A percentile compares a stretch with the other conserved stretches of the same genome.
Evolutionary conservation across 78 protist species (phyloP).

Genomic region (Cavenderia fasciculata): DNA sequence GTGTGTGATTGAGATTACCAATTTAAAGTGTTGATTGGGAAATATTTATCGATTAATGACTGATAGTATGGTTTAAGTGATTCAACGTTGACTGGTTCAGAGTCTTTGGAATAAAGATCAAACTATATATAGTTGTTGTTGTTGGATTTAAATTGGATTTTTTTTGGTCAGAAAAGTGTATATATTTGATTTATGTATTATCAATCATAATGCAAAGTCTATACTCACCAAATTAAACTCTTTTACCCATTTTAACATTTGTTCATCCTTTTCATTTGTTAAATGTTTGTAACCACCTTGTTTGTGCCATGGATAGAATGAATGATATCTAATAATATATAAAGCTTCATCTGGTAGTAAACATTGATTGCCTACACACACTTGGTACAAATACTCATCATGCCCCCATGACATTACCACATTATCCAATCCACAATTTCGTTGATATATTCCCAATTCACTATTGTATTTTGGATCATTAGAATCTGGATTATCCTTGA

Average conservation of each 20-base stretch:
- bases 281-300: constrained; percentile 78
- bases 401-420: constrained; percentile 93
- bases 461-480: constrained; percentile 59
- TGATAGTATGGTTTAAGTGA: constrained; percentile 83
- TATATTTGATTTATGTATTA: neutral
- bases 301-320: constrained; percentile 94
- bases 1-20: no score
- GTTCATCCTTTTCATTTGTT: constrained; percentile 67
- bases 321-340: constrained; percentile 90
- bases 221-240: constrained; percentile 79
- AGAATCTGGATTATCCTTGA: constrained; percentile 78
- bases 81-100: constrained; percentile 69
- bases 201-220: neutral
- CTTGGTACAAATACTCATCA: constrained; percentile 89
- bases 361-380: constrained; percentile 37
- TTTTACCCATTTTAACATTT: constrained; percentile 86
- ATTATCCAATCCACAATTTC: constrained; percentile 85
- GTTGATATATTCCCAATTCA: constrained; percentile 82
- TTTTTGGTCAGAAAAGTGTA: neutral
- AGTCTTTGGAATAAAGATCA: constrained; percentile 92
- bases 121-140: constrained; percentile 68
- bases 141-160: neutral
- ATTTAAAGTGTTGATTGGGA: constrained; percentile 32
- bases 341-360: constrained; percentile 88
- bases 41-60: constrained; percentile 83